These are phyloP conservation scores for Barnettozyma vustinii DNA, from an alignment of 805 yeast genomes.

Conservation along the genomic window DNA sequence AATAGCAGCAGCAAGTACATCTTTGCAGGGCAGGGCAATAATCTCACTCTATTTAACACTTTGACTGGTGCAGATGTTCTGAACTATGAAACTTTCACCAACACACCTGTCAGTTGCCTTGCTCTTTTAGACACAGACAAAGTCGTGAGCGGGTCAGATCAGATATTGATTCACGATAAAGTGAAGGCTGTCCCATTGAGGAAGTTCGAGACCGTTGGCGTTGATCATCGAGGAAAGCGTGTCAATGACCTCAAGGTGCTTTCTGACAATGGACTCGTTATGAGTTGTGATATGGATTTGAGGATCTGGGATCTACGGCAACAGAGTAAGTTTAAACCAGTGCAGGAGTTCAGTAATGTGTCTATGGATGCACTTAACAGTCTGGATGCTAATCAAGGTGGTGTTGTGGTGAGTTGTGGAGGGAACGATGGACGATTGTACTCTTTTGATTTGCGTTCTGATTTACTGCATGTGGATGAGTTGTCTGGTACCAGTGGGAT, in stretches of 20 bases:
- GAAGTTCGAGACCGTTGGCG: slow-evolving; percentile 5
- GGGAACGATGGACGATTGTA: slow-evolving; percentile 22
- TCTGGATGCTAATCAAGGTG: slow-evolving; percentile 5
- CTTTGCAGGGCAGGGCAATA: slow-evolving; percentile 10
- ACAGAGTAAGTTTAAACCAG: slow-evolving; percentile 22
- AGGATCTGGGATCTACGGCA: slow-evolving; percentile 15
- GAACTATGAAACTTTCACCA: slow-evolving; percentile 7
- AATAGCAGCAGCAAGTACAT: slow-evolving; percentile 1
- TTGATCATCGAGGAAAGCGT: slow-evolving; percentile 6
- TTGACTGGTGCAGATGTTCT: neutral
- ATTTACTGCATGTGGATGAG: slow-evolving; percentile 10
- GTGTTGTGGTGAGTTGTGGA: slow-evolving; percentile 11
- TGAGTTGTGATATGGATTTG: slow-evolving; percentile 20
- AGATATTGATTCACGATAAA: slow-evolving; percentile 13
- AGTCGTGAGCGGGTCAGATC: slow-evolving; percentile 15
- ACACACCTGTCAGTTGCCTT: slow-evolving; percentile 9
- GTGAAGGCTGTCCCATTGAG: slow-evolving; percentile 5
- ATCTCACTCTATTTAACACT: slow-evolving; percentile 3
- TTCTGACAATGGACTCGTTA: slow-evolving; percentile 12
- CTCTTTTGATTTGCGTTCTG: slow-evolving; percentile 20
- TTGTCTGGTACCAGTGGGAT: neutral
- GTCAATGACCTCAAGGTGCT: slow-evolving; percentile 11
- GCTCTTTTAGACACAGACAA: slow-evolving; percentile 5
- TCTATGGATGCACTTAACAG: slow-evolving; percentile 26
- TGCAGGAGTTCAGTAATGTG: slow-evolving; percentile 29